These are phyloP conservation scores for Giardia muris DNA, from an alignment of 208 protist species.

Conservation along the genomic window DNA sequence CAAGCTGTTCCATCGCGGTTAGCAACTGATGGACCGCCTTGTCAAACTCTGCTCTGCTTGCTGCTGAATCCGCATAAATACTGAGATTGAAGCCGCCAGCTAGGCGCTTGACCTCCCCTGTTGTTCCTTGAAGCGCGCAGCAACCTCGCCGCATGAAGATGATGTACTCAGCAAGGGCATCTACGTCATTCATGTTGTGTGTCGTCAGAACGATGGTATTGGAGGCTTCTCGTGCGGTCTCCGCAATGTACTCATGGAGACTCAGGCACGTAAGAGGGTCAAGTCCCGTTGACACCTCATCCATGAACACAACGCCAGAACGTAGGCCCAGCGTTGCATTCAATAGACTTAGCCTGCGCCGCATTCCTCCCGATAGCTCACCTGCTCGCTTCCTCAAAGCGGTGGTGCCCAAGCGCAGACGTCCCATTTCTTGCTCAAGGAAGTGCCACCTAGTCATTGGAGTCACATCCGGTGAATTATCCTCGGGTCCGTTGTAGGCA, in stretches of 20 bases:
- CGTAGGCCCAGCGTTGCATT: neutral
- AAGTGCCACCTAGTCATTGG: neutral
- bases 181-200: neutral
- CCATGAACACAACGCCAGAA: neutral
- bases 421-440: neutral
- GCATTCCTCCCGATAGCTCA: neutral
- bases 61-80: no score
- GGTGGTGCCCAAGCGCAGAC: neutral
- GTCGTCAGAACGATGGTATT: neutral
- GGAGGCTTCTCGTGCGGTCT: neutral
- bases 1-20: no score
- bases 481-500: neutral
- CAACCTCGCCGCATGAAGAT: neutral
- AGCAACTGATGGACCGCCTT: no score
- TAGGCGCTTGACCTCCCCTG: neutral
- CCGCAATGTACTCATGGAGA: neutral
- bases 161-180: neutral
- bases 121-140: neutral
- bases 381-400: neutral
- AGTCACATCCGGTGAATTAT: neutral
- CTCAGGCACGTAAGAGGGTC: neutral
- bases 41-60: no score
- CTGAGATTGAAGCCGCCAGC: neutral
- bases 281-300: neutral
- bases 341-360: neutral